Evolutionary conservation across 225 moss, liverwort and hornwort species (phyloP).

Genomic region (Climacium dendroides): DNA sequence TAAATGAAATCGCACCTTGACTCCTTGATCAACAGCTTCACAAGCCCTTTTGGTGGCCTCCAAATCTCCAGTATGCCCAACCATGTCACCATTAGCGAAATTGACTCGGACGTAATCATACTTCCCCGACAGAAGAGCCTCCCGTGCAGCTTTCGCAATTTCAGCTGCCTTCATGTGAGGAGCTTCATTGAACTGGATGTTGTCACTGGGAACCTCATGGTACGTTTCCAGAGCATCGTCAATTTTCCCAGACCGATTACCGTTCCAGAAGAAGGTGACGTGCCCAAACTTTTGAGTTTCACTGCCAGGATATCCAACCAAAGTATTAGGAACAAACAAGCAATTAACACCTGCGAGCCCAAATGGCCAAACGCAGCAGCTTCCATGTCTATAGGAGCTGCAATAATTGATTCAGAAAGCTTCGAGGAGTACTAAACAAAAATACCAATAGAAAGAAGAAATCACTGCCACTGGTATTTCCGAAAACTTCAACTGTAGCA

Average conservation of each 20-base stretch:
- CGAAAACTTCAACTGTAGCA: background rate
- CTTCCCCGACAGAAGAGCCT: slow-evolving; percentile 58
- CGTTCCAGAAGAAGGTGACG: slow-evolving; percentile 90
- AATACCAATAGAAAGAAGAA: background rate
- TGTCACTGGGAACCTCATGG: slow-evolving; percentile 67
- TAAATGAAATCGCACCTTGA: slow-evolving; percentile 41
- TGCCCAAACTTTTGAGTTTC: slow-evolving; percentile 89
- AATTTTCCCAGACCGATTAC: slow-evolving; percentile 69
- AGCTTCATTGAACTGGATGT: slow-evolving; percentile 65
- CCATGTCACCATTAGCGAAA: slow-evolving; percentile 85
- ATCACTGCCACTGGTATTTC: background rate
- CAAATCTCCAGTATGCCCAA: slow-evolving; percentile 81
- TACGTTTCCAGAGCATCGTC: slow-evolving; percentile 52
- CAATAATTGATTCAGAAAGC: background rate
- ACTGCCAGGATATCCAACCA: slow-evolving; percentile 20
- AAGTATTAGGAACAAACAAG: background rate
- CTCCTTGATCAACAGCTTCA: slow-evolving; percentile 73
- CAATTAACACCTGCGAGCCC: background rate
- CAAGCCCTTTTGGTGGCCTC: slow-evolving; percentile 66
- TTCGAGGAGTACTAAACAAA: background rate
- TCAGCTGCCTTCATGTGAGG: slow-evolving; percentile 85
- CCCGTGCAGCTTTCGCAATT: slow-evolving; percentile 53
- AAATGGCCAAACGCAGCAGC: background rate
- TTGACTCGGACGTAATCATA: slow-evolving; percentile 76
- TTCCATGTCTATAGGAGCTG: background rate